Evolutionary conservation across 768 basidiomycete species (phyloP).

Genomic region (Leucocoprinus birnbaumii): DNA sequence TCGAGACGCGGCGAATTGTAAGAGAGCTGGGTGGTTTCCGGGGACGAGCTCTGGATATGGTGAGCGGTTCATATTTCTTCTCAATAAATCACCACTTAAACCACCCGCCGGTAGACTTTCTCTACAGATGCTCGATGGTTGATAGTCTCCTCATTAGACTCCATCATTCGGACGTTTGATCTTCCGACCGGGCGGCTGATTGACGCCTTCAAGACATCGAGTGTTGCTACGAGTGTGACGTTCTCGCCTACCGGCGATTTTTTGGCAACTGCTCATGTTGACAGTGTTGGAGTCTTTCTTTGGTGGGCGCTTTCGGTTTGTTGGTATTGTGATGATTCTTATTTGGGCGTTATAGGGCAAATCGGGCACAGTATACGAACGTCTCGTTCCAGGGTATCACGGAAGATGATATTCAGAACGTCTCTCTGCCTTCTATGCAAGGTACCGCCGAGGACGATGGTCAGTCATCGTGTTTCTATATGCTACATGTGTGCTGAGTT

Average conservation of each 20-base stretch:
- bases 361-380: conserved; percentile 90
- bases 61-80: conserved; percentile 32
- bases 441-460: conserved; percentile 80
- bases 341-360: conserved; percentile 60
- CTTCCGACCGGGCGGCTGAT: conserved; percentile 91
- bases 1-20: conserved; percentile 85
- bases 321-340: not conserved
- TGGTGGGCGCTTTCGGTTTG: conserved; percentile 50
- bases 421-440: conserved; percentile 80
- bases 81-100: conserved; percentile 5
- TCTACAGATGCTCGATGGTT: conserved; percentile 97
- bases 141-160: conserved; percentile 84
- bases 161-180: conserved; percentile 92
- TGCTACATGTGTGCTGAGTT: not conserved
- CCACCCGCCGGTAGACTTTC: conserved; percentile 59
- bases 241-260: conserved; percentile 97
- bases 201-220: conserved; percentile 86
- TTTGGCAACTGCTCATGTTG: conserved; percentile 91
- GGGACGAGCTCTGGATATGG: conserved; percentile 86
- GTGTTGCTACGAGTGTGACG: conserved; percentile 83
- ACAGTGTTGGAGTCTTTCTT: conserved; percentile 92
- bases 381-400: conserved; percentile 77
- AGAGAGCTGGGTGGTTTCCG: conserved; percentile 85
- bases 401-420: conserved; percentile 70
- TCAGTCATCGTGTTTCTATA: conserved; percentile 30